phyloP scores from a whole-genome alignment of 345 rosid genomes.

The Noccaea bulbosa region DNA sequence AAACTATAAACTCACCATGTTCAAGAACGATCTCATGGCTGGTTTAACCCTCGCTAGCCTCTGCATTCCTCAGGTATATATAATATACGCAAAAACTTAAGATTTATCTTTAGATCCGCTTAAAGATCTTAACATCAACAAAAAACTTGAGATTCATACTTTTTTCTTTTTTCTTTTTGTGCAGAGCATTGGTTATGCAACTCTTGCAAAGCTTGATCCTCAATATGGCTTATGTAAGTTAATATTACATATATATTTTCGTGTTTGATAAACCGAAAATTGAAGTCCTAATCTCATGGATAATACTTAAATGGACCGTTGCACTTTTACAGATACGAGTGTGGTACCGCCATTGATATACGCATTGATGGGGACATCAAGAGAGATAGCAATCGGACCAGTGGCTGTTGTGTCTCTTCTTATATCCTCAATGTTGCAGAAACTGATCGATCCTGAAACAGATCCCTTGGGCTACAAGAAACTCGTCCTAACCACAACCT shows the following conservation, averaged over 20 bases:
- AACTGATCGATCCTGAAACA: constrained; percentile 63
- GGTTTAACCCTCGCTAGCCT: constrained; percentile 97
- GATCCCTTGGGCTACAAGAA: constrained; percentile 67
- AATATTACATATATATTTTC: background rate
- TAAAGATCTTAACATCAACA: constrained; percentile 7
- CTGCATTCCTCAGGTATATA: constrained; percentile 87
- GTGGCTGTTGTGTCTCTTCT: constrained; percentile 93
- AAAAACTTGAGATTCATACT: background rate
- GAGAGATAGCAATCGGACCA: constrained; percentile 90
- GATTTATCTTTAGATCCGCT: background rate
- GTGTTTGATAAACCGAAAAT: background rate
- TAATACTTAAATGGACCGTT: background rate
- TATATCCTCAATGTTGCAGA: constrained; percentile 70
- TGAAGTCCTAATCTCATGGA: background rate
- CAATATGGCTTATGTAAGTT: constrained; percentile 90
- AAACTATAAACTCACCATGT: constrained; percentile 55
- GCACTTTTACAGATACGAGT: constrained; percentile 64
- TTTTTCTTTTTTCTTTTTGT: background rate
- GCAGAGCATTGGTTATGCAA: constrained; percentile 94
- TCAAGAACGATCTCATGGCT: constrained; percentile 81
- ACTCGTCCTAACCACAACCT: constrained; percentile 73
- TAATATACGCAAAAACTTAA: background rate
- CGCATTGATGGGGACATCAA: constrained; percentile 91
- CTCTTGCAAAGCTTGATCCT: constrained; percentile 93
- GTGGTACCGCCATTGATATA: constrained; percentile 87